A percentile compares a stretch with the other conserved stretches of the same genome.
These are phyloP conservation scores for Cyclotella atomus DNA, from an alignment of 108 stramenopile genomes.

Conservation along the genomic window DNA sequence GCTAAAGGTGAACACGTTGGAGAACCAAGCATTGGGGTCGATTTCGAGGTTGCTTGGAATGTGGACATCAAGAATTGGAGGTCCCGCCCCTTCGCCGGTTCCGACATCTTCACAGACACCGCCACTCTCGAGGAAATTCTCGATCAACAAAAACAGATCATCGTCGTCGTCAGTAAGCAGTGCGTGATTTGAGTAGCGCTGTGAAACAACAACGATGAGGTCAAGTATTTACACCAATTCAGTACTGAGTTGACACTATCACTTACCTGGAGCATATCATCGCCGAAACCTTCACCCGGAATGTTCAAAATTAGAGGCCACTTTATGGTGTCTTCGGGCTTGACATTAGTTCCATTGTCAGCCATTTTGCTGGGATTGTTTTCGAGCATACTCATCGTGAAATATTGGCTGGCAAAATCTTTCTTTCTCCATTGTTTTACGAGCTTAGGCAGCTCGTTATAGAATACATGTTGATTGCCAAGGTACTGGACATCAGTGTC, in stretches of 20 bases:
- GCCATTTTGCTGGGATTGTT: slow-evolving; percentile 34
- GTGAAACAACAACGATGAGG: background rate
- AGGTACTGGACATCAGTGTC: slow-evolving; percentile 57
- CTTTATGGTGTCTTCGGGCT: slow-evolving; percentile 30
- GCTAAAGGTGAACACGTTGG: slow-evolving; percentile 52
- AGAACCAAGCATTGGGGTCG: slow-evolving; percentile 45
- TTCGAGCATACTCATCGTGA: slow-evolving; percentile 46
- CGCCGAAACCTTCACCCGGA: slow-evolving; percentile 61
- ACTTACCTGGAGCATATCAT: slow-evolving; percentile 45
- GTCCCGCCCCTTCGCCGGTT: slow-evolving; percentile 30
- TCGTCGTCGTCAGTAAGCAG: slow-evolving; percentile 42
- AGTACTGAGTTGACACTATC: background rate
- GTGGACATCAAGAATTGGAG: slow-evolving; percentile 30
- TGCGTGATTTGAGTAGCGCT: slow-evolving; percentile 37
- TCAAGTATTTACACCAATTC: no score
- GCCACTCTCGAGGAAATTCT: slow-evolving; percentile 36
- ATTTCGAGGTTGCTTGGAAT: slow-evolving; percentile 59
- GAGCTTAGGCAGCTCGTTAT: slow-evolving; percentile 35
- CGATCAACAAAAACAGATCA: slow-evolving; percentile 34
- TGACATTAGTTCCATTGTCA: slow-evolving; percentile 18
- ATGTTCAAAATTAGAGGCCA: slow-evolving; percentile 55
- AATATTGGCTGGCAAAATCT: slow-evolving; percentile 61
- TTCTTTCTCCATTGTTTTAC: slow-evolving; percentile 67
- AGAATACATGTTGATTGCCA: slow-evolving; percentile 59
- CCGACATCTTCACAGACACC: slow-evolving; percentile 25